phyloP scores from a whole-genome alignment of 805 yeast species.

The Yarrowia deformans region DNA sequence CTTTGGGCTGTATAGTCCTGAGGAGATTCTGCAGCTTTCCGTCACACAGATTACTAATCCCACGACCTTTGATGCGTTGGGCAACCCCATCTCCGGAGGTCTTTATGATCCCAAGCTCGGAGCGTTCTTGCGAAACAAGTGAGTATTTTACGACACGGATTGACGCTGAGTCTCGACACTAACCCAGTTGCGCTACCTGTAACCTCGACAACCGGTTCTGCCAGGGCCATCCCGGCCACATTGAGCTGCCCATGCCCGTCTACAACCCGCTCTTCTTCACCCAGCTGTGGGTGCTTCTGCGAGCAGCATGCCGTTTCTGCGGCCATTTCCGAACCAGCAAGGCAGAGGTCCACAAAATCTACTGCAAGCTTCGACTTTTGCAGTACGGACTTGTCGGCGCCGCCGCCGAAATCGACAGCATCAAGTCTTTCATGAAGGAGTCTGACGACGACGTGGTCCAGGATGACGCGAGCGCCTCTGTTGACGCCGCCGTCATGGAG shows the following conservation, averaged over 20 bases:
- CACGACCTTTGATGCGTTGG: conserved; percentile 92
- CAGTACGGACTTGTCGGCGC: conserved; percentile 91
- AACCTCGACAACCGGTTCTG: conserved; percentile 93
- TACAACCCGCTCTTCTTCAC: conserved; percentile 94
- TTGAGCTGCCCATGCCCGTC: conserved; percentile 93
- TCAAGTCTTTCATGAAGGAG: conserved; percentile 59
- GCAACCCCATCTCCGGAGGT: conserved; percentile 95
- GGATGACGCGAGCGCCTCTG: conserved; percentile 50
- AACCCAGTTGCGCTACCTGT: conserved; percentile 80
- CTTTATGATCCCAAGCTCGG: conserved; percentile 94
- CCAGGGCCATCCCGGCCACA: conserved; percentile 99
- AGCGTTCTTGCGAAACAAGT: conserved; percentile 82
- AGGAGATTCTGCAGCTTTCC: conserved; percentile 83
- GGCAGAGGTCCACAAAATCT: conserved; percentile 74
- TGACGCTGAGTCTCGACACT: background rate
- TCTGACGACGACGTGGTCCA: conserved; percentile 52
- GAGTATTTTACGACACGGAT: conserved; percentile 2
- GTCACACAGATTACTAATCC: conserved; percentile 97
- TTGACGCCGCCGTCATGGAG: conserved; percentile 53
- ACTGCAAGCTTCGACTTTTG: conserved; percentile 78
- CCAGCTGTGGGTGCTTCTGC: conserved; percentile 82
- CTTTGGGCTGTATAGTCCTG: conserved; percentile 81
- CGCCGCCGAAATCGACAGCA: conserved; percentile 72
- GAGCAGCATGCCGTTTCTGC: conserved; percentile 89
- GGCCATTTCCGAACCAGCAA: conserved; percentile 78